phyloP scores from a whole-genome alignment of 1,284 basidiomycete genomes.

The Ceratobasidium sp. region DNA sequence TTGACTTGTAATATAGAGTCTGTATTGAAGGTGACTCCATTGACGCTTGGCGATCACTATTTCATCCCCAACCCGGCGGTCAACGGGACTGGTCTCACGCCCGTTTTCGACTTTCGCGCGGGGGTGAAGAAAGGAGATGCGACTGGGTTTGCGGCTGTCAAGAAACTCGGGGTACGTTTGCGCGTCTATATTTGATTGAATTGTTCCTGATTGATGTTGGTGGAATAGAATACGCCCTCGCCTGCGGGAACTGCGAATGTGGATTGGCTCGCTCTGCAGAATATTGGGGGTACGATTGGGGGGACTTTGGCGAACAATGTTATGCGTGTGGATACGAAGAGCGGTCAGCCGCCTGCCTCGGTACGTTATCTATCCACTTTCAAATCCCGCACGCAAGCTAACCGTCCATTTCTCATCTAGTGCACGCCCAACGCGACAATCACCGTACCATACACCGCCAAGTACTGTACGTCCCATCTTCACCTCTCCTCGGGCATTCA shows the following conservation, averaged over 20 bases:
- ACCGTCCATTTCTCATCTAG: neutral
- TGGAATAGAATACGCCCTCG: slow-evolving; percentile 19
- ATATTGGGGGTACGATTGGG: slow-evolving; percentile 27
- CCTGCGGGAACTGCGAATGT: slow-evolving; percentile 38
- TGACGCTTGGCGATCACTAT: slow-evolving; percentile 27
- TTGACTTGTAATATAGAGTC: neutral
- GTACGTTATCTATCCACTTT: neutral
- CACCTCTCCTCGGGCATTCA: neutral
- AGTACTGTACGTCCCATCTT: neutral
- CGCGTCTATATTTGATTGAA: neutral
- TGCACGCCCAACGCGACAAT: slow-evolving; percentile 25
- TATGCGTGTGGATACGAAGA: slow-evolving; percentile 38
- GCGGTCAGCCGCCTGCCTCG: slow-evolving; percentile 44
- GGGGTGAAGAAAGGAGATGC: slow-evolving; percentile 30
- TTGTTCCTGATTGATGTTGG: neutral
- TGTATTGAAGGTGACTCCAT: neutral
- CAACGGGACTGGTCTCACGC: slow-evolving; percentile 24
- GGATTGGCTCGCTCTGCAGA: slow-evolving; percentile 24
- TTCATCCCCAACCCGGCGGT: slow-evolving; percentile 28
- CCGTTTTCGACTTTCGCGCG: slow-evolving; percentile 30
- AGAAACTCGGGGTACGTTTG: slow-evolving; percentile 25
- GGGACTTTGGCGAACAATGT: slow-evolving; percentile 33
- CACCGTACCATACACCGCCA: slow-evolving; percentile 10
- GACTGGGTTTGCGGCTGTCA: slow-evolving; percentile 25
- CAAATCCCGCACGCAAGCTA: neutral